A percentile compares a stretch with the other conserved stretches of the same genome.
Conservation (phyloP, 2,329 filamentous ascomycete genomes). For the Fusarium lyarnte region DNA sequence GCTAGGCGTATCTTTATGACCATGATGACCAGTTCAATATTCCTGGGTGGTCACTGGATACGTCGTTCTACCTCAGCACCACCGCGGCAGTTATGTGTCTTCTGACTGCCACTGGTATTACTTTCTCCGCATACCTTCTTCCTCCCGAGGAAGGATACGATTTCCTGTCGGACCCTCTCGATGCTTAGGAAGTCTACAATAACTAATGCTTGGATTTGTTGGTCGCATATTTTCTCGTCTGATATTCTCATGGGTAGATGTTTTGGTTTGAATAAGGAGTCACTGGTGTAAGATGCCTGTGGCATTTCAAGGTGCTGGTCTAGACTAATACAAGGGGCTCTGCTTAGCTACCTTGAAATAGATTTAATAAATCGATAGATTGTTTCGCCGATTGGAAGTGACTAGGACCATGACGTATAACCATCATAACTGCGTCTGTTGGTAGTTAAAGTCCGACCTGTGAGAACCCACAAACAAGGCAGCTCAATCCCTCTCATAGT, state of each 20-base stretch:
- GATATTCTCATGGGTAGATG: not conserved
- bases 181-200: conserved; percentile 55
- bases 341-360: conserved; percentile 5
- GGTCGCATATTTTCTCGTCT: not conserved
- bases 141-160: conserved; percentile 89
- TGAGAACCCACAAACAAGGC: not conserved
- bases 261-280: conserved; percentile 3
- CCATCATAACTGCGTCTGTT: not conserved
- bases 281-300: not conserved
- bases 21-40: conserved; percentile 84
- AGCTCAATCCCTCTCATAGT: not conserved
- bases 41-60: conserved; percentile 81
- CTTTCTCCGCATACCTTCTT: conserved; percentile 73
- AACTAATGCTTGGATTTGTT: not conserved
- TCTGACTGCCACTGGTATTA: conserved; percentile 66
- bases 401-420: not conserved
- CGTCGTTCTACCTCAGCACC: conserved; percentile 78
- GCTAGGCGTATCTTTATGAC: conserved; percentile 82
- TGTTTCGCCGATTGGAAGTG: not conserved
- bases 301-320: not conserved
- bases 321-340: conserved; percentile 21
- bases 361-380: conserved; percentile 9
- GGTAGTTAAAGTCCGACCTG: not conserved
- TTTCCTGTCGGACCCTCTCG: conserved; percentile 61
- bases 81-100: conserved; percentile 64